A percentile compares a stretch with the other conserved stretches of the same genome.
These are phyloP conservation scores for Penicillium sp. DNA, from an alignment of 2,329 filamentous ascomycete species.

Conservation along the genomic window DNA sequence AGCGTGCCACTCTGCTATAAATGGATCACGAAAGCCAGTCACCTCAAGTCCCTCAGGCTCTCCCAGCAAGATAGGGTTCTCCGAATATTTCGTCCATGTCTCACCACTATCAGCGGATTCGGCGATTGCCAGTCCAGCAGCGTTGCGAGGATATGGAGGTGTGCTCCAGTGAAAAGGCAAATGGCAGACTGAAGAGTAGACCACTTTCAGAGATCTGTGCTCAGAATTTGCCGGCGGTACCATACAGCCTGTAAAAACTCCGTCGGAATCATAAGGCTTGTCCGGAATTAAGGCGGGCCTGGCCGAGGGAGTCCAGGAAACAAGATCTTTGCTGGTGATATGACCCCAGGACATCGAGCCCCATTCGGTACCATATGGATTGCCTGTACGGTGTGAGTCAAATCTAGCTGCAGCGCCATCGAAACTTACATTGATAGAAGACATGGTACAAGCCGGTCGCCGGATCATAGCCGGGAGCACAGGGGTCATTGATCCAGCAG, in stretches of 20 bases:
- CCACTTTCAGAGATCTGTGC: conserved; percentile 4
- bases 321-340: background rate
- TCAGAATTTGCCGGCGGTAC: background rate
- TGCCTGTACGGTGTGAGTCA: too few relatives aligned
- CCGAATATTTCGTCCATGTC: background rate
- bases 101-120: conserved; percentile 15
- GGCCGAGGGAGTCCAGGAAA: conserved; percentile 1
- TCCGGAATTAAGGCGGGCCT: background rate
- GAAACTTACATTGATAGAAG: conserved; percentile 11
- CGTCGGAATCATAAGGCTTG: background rate
- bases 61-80: conserved; percentile 1
- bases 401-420: too few relatives aligned
- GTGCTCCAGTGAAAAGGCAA: conserved; percentile 9
- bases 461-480: conserved; percentile 10
- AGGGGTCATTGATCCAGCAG: conserved; percentile 12
- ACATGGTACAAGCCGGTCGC: conserved; percentile 7
- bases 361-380: conserved; percentile 11
- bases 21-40: conserved; percentile 11
- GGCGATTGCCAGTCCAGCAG: conserved; percentile 13
- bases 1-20: conserved; percentile 5
- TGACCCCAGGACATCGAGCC: conserved; percentile 9
- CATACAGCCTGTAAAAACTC: conserved; percentile 11
- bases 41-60: conserved; percentile 3
- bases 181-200: conserved; percentile 8
- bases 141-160: background rate